These are phyloP conservation scores for Maudiozyma bulderi DNA, from an alignment of 805 yeast genomes.

Conservation along the genomic window DNA sequence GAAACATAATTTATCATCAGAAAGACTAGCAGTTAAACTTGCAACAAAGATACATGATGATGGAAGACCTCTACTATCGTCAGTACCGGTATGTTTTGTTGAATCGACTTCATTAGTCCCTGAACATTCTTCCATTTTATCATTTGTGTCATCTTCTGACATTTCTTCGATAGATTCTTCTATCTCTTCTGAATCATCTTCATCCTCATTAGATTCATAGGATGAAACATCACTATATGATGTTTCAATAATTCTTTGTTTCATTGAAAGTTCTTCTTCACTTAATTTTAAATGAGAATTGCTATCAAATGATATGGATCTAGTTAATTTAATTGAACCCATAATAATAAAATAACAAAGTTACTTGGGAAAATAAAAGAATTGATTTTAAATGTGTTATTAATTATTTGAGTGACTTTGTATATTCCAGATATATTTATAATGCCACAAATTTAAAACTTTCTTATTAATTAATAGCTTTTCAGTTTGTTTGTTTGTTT, in stretches of 20 bases:
- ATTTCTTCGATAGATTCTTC: slow-evolving; percentile 5
- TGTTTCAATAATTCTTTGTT: slow-evolving; percentile 14
- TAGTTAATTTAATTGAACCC: not conserved
- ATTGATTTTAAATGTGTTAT: too few species aligned
- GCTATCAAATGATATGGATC: slow-evolving; percentile 1
- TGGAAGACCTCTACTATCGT: slow-evolving; percentile 48
- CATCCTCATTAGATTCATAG: slow-evolving; percentile 4
- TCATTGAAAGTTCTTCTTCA: slow-evolving; percentile 4
- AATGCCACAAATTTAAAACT: too few species aligned
- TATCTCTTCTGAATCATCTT: not conserved
- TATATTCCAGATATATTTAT: too few species aligned
- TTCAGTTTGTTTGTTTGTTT: too few species aligned
- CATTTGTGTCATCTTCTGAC: not conserved
- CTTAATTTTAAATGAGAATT: not conserved
- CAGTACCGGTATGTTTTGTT: not conserved
- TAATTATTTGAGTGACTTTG: too few species aligned
- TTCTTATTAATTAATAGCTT: too few species aligned
- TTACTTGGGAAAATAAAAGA: not conserved
- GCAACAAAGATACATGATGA: slow-evolving; percentile 87
- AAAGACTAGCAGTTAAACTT: slow-evolving; percentile 51
- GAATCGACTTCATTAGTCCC: not conserved
- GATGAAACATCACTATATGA: slow-evolving; percentile 21
- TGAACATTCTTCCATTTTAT: not conserved
- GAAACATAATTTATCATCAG: slow-evolving; percentile 63
- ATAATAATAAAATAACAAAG: not conserved